Evolutionary conservation across 2,329 filamentous ascomycete species (phyloP).

Genomic region (Sordariomycetes sp.): DNA sequence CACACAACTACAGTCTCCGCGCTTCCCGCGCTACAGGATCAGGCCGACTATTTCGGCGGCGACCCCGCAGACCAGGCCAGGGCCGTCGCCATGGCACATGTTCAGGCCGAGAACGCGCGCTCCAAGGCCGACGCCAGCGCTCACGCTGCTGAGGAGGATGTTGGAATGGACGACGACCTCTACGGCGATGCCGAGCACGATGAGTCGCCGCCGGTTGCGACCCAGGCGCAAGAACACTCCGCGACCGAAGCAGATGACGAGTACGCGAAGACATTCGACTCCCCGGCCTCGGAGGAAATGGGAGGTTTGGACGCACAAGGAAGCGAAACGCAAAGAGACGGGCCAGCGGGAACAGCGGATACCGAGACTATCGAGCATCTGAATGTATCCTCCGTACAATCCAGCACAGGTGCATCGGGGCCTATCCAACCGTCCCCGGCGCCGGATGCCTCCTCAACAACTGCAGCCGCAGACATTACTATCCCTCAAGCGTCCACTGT

Average conservation of each 20-base stretch:
- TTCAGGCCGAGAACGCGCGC: not conserved
- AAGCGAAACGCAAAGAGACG: slow-evolving; percentile 12
- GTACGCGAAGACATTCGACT: slow-evolving; percentile 41
- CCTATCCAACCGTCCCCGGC: slow-evolving; percentile 8
- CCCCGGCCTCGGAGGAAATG: slow-evolving; percentile 13
- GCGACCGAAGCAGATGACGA: slow-evolving; percentile 30
- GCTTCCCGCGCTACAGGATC: slow-evolving; percentile 40
- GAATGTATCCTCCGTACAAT: slow-evolving; percentile 15
- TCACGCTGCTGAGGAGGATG: slow-evolving; percentile 20
- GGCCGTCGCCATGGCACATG: not conserved
- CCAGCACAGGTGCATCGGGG: slow-evolving; percentile 12
- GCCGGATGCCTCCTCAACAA: not conserved
- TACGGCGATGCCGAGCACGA: slow-evolving; percentile 29
- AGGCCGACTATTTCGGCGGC: slow-evolving; percentile 37
- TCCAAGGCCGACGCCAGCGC: slow-evolving; percentile 17
- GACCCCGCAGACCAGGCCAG: slow-evolving; percentile 23
- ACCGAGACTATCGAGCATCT: slow-evolving; percentile 16
- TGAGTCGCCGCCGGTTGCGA: slow-evolving; percentile 15
- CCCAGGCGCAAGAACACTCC: slow-evolving; percentile 14
- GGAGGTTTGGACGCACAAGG: not conserved
- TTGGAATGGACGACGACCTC: slow-evolving; percentile 22
- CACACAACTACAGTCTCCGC: slow-evolving; percentile 33
- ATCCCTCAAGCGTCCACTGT: not conserved
- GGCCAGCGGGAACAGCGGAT: slow-evolving; percentile 12
- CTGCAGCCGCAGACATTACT: not conserved